Base-by-base conservation (phyloP, 73 alveolate genomes). In the Paramecium sexaurelia region DNA sequence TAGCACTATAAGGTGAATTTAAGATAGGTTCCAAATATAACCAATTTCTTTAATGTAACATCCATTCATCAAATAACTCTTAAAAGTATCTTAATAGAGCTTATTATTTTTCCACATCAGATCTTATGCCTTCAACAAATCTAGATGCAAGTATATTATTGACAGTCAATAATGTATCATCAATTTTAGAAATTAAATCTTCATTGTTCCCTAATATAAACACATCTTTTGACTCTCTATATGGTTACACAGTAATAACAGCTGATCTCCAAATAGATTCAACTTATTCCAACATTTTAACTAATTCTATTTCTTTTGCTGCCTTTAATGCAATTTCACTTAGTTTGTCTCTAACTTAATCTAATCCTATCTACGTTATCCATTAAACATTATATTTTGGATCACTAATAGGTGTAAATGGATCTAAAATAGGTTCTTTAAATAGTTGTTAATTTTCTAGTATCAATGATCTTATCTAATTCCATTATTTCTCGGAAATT, bases 1-100 rank as follows among this genome's bases (percentile, higher is more conserved):
- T 95, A n/a, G 96, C 96, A 93, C 97, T 94, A 84, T 98, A 99
- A n/a, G 99, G 97, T 57, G 99, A 93, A 78, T 92, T 90, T 10
- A 96, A 85, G 57, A 96, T 96, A 86, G 95, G 95, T 83, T 95
- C 97, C 56, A 96, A 92, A 91, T 96, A 87, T 55, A 92, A 75
- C 95, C 96, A 96, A 95, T 96, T 94, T 89, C 95, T 96, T 68
- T 96, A 95, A 87, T 95, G 96, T 15, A 93, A 19, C 91, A 92
- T 91, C 91, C 94, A 92, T 39, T 92, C 96, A 71, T 92, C 96
- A 45, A 92, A 71, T 55, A 93, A 68, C 55, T 87, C 93, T 36
- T 87, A 40, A 33, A 87, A 87, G 39, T 87, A 36, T 67, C 93
- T 87, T 26, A 87, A 17, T 35, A 67, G n/a, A 37, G 75, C 37